Evolutionary conservation across 805 yeast genomes (phyloP), one percentile per base, ranked within the genome.

Genomic region (Kuraishia floccosa): DNA sequence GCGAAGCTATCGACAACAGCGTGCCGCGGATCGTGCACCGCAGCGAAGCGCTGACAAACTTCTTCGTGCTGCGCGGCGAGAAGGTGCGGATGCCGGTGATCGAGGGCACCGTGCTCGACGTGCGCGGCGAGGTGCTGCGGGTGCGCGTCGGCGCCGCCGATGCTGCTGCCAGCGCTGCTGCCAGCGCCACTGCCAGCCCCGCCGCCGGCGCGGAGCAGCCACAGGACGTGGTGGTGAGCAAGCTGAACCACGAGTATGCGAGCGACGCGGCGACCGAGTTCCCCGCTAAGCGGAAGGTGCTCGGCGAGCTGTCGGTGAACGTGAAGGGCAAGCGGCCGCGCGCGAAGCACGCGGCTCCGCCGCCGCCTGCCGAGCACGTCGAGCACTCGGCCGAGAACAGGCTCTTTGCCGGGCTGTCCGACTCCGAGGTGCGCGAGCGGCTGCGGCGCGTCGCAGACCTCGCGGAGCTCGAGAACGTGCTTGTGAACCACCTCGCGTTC

Each of bases 401-500:
- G 6, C 30, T 22, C 14, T 32, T 24, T 22, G 23, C 21, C 7
- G 24, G 23, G 15, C 17, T 32, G 21, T 11, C 31, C 7, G 28
- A 43, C 27, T 40, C 45, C 35, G 53, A 54, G 28, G 34, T 56
- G 6, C 47, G 50, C 2, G 36, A 41, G 12, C 35, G 56, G 11
- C 35, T 62, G 6, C 30, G 44, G 2, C 49, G 48, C 3, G 51
- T 71, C 13, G 44, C 58, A 4, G 65, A 68, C 27, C 45, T 71
- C 27, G 57, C 53, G 3, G 76, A 73, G 28, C 59, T 84, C 28
- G 67, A 67, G 31, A 77, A 79, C 49, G 66, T 84, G 8, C 58
- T 86, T 30, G 67, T 75, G 28, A 91, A 91, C 48, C 91, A 84
- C 51, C 62, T 89, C 35, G 96, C 97, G 11, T 91, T 82, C 54